A percentile compares a stretch with the other conserved stretches of the same genome.
Conservation (phyloP, 371 early-diverging fungal species). For the Syncephalis fuscata region DNA sequence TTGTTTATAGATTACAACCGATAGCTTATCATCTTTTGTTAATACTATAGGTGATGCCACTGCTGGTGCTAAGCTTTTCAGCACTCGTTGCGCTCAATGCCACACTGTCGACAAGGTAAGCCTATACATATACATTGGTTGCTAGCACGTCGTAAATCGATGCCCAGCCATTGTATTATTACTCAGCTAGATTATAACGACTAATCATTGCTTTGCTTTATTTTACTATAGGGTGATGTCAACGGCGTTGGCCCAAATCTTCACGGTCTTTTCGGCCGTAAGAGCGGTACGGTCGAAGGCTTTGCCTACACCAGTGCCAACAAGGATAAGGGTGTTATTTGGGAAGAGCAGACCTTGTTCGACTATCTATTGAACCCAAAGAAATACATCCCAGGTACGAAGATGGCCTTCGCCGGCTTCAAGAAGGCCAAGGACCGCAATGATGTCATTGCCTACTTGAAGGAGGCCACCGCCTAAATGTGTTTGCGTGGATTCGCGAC, state of each 20-base stretch:
- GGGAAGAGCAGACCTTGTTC: constrained; percentile 75
- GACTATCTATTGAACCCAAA: constrained; percentile 95
- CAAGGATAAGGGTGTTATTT: constrained; percentile 68
- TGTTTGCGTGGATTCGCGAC: too few species aligned
- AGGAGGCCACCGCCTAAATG: constrained; percentile 23
- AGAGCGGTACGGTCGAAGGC: constrained; percentile 73
- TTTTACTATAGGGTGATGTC: constrained; percentile 40
- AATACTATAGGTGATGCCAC: constrained; percentile 4
- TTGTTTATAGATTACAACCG: too few species aligned
- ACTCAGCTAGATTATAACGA: not conserved
- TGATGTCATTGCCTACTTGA: constrained; percentile 86
- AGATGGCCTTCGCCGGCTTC: constrained; percentile 98
- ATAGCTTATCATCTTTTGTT: not conserved
- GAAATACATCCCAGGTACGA: constrained; percentile 92
- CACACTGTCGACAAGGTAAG: constrained; percentile 83
- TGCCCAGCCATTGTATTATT: too few species aligned
- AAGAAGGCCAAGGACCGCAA: constrained; percentile 82
- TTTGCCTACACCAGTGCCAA: constrained; percentile 92
- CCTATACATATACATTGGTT: too few species aligned
- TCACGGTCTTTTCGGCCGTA: constrained; percentile 80
- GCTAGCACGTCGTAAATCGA: too few species aligned
- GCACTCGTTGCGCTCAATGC: constrained; percentile 97
- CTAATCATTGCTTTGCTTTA: not conserved
- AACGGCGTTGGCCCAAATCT: constrained; percentile 96
- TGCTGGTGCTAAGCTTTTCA: constrained; percentile 95